phyloP scores from a whole-genome alignment of 164 flowering plant genomes.

The Buxus sempervirens region DNA sequence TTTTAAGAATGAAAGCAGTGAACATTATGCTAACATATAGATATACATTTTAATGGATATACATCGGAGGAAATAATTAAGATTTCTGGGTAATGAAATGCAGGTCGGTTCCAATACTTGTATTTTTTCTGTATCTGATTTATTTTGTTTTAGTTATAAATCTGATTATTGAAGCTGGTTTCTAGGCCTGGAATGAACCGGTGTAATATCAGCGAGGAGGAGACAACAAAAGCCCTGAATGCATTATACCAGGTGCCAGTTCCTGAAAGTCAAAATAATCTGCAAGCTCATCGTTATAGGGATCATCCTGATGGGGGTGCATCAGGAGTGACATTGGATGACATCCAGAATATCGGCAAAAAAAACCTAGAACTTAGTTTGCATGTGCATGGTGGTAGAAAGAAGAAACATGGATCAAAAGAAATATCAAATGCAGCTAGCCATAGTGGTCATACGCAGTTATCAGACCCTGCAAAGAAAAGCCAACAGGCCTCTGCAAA shows the following conservation, averaged over 20 bases:
- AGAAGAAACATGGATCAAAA: conserved; percentile 45
- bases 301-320: conserved; percentile 25
- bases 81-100: too few species aligned
- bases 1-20: too few species aligned
- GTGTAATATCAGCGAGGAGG: conserved; percentile 71
- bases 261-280: conserved; percentile 35
- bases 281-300: conserved; percentile 28
- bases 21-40: too few species aligned
- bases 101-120: too few species aligned
- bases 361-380: conserved; percentile 19
- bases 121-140: too few species aligned
- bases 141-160: too few species aligned
- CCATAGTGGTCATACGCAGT: conserved; percentile 22
- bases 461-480: conserved; percentile 38
- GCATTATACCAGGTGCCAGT: conserved; percentile 42
- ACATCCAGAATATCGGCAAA: conserved; percentile 26
- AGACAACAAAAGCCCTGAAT: conserved; percentile 62
- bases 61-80: too few species aligned
- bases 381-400: conserved; percentile 27
- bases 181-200: conserved; percentile 86
- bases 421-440: conserved; percentile 29
- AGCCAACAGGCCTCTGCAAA: conserved; percentile 35
- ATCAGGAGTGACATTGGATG: conserved; percentile 25
- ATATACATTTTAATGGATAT: too few species aligned
- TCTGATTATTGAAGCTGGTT: conserved; percentile 10